Evolutionary conservation across 306 rosid genomes (phyloP).

Genomic region (Gleditsia sinensis): DNA sequence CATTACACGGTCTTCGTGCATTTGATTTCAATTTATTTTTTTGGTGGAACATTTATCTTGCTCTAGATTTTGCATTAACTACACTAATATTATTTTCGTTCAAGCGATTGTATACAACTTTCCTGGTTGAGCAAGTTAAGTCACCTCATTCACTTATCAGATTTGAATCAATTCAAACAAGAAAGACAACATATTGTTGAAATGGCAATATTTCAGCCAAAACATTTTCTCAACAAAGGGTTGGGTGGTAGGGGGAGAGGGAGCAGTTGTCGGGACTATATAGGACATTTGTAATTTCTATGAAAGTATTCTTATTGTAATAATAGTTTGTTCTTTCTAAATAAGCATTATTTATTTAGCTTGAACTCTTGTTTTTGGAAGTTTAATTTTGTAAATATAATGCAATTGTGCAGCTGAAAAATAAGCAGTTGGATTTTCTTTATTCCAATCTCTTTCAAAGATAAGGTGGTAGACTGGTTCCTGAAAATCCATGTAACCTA

Average conservation of each 20-base stretch:
- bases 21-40: constrained; percentile 27
- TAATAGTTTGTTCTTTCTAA: not conserved
- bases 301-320: not conserved
- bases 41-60: not conserved
- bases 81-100: not conserved
- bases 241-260: not conserved
- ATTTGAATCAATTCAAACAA: constrained; percentile 8
- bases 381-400: constrained; percentile 31
- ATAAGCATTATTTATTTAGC: not conserved
- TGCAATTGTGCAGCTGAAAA: constrained; percentile 41
- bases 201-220: constrained; percentile 3
- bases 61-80: not conserved
- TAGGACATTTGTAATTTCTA: not conserved
- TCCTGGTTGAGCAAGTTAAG: constrained; percentile 20
- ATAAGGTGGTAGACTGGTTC: constrained; percentile 31
- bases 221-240: not conserved
- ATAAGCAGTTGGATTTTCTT: constrained; percentile 31
- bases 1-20: constrained; percentile 32
- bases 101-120: constrained; percentile 1
- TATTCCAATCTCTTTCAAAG: constrained; percentile 30
- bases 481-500: constrained; percentile 33
- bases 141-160: constrained; percentile 18
- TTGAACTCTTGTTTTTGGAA: constrained; percentile 23
- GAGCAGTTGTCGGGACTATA: not conserved
- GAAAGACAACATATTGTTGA: not conserved